Conservation (phyloP, 108 stramenopile species). For the Pseudonitzschia multiseries region DNA sequence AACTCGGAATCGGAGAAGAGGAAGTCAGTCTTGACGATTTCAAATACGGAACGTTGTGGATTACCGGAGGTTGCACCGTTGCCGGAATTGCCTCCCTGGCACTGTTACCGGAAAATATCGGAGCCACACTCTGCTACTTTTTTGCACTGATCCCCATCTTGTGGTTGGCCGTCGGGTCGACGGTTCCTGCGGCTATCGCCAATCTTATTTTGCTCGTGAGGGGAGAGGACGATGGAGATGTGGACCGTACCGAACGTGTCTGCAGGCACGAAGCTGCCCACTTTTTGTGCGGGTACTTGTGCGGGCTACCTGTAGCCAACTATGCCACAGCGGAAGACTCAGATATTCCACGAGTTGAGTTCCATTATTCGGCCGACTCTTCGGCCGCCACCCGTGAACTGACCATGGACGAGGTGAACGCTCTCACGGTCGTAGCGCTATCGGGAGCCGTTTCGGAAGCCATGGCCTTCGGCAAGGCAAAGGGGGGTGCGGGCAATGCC, state of each 20-base stretch:
- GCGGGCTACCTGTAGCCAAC: slow-evolving; percentile 72
- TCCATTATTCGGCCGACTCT: slow-evolving; percentile 43
- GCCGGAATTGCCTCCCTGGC: slow-evolving; percentile 60
- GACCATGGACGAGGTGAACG: slow-evolving; percentile 58
- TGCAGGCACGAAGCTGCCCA: slow-evolving; percentile 85
- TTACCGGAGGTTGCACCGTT: slow-evolving; percentile 54
- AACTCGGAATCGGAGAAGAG: slow-evolving; percentile 63
- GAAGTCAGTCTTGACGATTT: slow-evolving; percentile 86
- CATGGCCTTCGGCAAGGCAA: slow-evolving; percentile 59
- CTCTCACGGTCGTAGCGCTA: slow-evolving; percentile 75
- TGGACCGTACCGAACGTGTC: slow-evolving; percentile 47
- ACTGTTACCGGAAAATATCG: slow-evolving; percentile 74
- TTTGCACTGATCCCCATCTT: slow-evolving; percentile 79
- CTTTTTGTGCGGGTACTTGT: slow-evolving; percentile 81
- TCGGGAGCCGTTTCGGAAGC: slow-evolving; percentile 81
- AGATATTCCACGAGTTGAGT: slow-evolving; percentile 76
- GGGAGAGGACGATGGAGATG: slow-evolving; percentile 39
- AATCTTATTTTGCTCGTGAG: slow-evolving; percentile 43
- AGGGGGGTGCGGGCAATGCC: slow-evolving; percentile 55
- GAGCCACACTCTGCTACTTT: slow-evolving; percentile 78
- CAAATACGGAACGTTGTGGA: slow-evolving; percentile 71
- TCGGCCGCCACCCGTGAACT: slow-evolving; percentile 43
- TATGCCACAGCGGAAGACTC: slow-evolving; percentile 53
- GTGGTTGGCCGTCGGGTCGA: slow-evolving; percentile 73
- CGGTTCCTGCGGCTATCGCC: slow-evolving; percentile 75